A percentile compares a stretch with the other conserved stretches of the same genome.
Conservation (phyloP, 208 protist species). For the Trichomonas gallinae region DNA sequence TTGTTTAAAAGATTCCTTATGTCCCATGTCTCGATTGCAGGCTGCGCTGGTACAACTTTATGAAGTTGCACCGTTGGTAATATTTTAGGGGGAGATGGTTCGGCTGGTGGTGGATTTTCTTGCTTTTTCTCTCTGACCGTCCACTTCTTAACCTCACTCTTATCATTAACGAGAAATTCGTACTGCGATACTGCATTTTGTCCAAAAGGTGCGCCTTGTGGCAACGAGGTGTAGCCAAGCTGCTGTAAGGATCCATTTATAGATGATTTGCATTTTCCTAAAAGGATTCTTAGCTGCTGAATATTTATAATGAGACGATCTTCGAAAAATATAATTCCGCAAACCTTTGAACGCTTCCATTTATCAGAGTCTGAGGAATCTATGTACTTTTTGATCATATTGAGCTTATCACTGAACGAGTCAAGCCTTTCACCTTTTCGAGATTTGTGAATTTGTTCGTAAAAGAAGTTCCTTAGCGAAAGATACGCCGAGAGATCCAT, state of each 20-base stretch:
- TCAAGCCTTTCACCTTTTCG: background rate
- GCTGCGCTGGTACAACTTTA: background rate
- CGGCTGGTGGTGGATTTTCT: background rate
- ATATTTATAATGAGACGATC: background rate
- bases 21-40: background rate
- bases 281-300: background rate
- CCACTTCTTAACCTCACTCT: background rate
- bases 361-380: background rate
- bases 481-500: background rate
- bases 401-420: background rate
- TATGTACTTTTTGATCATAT: background rate
- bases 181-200: background rate
- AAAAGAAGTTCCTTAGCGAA: background rate
- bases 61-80: background rate
- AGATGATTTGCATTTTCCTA: background rate
- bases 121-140: background rate
- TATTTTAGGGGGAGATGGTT: background rate
- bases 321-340: background rate
- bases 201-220: background rate
- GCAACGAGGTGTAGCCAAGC: background rate
- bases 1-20: background rate
- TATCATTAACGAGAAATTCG: background rate
- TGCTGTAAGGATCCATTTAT: conserved; percentile 1
- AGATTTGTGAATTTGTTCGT: background rate
- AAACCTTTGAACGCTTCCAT: conserved; percentile 12